Percentiles rank a stretch among this genome's conserved stretches.
Conservation (phyloP, 306 rosid genomes). For the Datisca glomerata region DNA sequence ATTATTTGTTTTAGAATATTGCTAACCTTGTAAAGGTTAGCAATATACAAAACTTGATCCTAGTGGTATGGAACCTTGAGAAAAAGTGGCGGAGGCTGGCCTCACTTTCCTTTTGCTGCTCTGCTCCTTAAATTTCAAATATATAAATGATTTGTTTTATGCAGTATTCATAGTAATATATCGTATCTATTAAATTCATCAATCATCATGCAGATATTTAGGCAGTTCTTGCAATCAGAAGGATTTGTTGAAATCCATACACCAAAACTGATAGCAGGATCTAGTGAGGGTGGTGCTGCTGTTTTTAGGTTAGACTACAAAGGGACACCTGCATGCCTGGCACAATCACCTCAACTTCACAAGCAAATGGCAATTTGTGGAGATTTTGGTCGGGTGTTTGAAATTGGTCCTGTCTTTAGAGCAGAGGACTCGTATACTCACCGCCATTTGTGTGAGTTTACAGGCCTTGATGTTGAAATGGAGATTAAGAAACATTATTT, state of each 20-base stretch:
- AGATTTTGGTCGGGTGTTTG: conserved; percentile 78
- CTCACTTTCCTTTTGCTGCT: background rate
- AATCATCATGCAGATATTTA: conserved; percentile 40
- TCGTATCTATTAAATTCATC: background rate
- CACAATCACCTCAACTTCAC: conserved; percentile 96
- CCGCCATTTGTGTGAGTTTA: conserved; percentile 86
- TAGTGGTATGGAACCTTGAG: no score
- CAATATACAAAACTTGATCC: no score
- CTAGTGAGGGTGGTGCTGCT: conserved; percentile 97
- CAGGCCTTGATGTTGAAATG: conserved; percentile 95
- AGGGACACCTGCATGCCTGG: conserved; percentile 84
- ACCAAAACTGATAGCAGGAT: conserved; percentile 73
- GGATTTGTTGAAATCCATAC: conserved; percentile 67
- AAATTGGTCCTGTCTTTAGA: conserved; percentile 79
- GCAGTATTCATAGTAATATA: background rate
- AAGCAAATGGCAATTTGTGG: conserved; percentile 94
- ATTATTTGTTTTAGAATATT: no score
- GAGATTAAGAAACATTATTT: conserved; percentile 61
- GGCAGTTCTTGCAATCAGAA: conserved; percentile 46
- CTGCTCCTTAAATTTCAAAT: no score
- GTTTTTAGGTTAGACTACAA: conserved; percentile 82
- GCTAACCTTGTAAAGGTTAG: no score
- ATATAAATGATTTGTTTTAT: no score
- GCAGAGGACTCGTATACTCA: conserved; percentile 91
- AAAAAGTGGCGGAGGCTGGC: background rate